Evolutionary conservation across 768 basidiomycete species (phyloP).

Genomic region (Trametes cinnabarina): DNA sequence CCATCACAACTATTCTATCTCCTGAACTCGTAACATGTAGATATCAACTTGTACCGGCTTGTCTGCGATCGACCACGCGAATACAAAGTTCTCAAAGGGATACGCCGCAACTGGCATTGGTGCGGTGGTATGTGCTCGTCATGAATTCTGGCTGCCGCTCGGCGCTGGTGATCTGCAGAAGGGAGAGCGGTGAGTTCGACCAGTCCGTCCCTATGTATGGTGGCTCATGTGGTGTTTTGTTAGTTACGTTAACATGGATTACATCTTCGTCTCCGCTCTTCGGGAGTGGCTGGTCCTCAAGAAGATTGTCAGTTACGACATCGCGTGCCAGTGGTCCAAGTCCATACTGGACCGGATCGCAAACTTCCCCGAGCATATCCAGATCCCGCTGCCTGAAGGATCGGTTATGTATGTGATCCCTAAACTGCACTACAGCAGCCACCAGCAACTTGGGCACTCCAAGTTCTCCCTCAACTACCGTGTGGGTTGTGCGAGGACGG

Average conservation of each 20-base stretch:
- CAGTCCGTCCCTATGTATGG: neutral
- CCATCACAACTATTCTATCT: too few relatives aligned
- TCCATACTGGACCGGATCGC: slow-evolving; percentile 24
- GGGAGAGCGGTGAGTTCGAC: slow-evolving; percentile 21
- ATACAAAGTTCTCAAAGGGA: slow-evolving; percentile 1
- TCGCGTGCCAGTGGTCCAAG: slow-evolving; percentile 30
- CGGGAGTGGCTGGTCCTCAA: neutral
- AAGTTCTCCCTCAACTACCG: slow-evolving; percentile 31
- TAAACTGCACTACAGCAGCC: slow-evolving; percentile 33
- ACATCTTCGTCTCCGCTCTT: neutral
- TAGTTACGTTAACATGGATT: neutral
- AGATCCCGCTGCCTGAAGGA: neutral
- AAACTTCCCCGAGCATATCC: neutral
- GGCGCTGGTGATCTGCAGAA: slow-evolving; percentile 27
- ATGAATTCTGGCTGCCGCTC: slow-evolving; percentile 20
- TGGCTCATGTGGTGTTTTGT: neutral
- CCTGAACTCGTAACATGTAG: too few relatives aligned
- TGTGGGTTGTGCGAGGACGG: slow-evolving; percentile 11
- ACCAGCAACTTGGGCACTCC: slow-evolving; percentile 24
- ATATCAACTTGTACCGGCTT: slow-evolving; percentile 1
- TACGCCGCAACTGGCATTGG: slow-evolving; percentile 20
- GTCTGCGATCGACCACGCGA: neutral
- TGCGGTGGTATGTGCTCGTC: slow-evolving; percentile 19
- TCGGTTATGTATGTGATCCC: slow-evolving; percentile 25
- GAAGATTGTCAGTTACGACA: neutral